phyloP scores from a whole-genome alignment of 2,329 filamentous ascomycete species.

The Purpureocillium lavendulum region DNA sequence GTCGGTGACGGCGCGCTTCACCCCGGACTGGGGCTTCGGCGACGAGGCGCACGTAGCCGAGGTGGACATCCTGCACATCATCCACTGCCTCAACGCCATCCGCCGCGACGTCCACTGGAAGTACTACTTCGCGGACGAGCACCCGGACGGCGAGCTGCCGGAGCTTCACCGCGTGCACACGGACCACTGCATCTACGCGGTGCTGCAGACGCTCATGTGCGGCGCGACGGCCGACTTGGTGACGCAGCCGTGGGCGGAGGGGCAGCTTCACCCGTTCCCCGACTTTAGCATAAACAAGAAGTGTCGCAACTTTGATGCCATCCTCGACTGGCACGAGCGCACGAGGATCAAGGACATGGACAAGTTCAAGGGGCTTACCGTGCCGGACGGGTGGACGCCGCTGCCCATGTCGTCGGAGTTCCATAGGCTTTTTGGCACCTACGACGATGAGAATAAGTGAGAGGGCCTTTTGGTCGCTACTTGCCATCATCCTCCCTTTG shows the following conservation, averaged over 20 bases:
- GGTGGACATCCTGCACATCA: constrained; percentile 18
- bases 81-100: constrained; percentile 13
- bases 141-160: constrained; percentile 1
- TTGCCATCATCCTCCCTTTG: too few relatives aligned
- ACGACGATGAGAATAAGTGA: neutral
- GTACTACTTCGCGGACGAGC: constrained; percentile 2
- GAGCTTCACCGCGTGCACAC: constrained; percentile 6
- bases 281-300: constrained; percentile 11
- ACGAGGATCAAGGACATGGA: constrained; percentile 2
- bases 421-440: neutral
- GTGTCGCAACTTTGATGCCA: constrained; percentile 10
- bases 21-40: constrained; percentile 18
- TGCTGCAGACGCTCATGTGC: constrained; percentile 12
- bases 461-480: too few relatives aligned
- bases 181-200: constrained; percentile 9
- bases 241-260: constrained; percentile 10
- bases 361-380: constrained; percentile 1
- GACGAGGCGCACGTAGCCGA: constrained; percentile 21
- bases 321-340: constrained; percentile 10
- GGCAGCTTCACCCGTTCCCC: constrained; percentile 5
- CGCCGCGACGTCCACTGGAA: constrained; percentile 8
- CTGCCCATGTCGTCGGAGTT: constrained; percentile 1
- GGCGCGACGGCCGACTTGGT: constrained; percentile 7
- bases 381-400: neutral
- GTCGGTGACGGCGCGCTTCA: constrained; percentile 12